phyloP scores from a whole-genome alignment of 139 green algal species.

The Chlamydomonas eustigma region DNA sequence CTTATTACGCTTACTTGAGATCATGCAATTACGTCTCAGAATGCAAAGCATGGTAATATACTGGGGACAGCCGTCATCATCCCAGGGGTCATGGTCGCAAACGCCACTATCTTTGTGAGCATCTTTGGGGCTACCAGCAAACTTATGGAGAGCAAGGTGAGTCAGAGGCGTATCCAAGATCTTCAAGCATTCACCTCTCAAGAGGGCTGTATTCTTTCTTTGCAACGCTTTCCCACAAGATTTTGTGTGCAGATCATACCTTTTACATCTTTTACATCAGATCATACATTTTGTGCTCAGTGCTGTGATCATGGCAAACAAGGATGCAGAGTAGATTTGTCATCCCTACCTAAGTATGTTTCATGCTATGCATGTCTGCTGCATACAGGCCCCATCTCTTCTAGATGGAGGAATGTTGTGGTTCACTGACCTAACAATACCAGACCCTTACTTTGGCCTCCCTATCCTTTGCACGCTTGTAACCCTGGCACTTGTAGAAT shows the following conservation, averaged over 20 bases:
- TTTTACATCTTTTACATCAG: too few relatives aligned
- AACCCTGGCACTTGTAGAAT: conserved; percentile 74
- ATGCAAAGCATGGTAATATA: conserved; percentile 22
- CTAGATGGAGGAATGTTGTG: conserved; percentile 65
- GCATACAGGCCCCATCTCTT: conserved; percentile 61
- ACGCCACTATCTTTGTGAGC: conserved; percentile 44
- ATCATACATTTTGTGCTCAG: too few relatives aligned
- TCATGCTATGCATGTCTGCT: not conserved
- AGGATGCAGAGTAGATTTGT: too few relatives aligned
- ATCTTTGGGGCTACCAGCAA: conserved; percentile 44
- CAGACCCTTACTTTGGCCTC: conserved; percentile 75
- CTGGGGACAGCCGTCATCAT: conserved; percentile 22
- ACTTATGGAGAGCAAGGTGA: conserved; percentile 43
- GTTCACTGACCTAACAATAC: conserved; percentile 80
- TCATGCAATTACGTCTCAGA: not conserved
- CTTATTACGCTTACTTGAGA: too few relatives aligned
- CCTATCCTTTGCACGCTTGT: conserved; percentile 60
- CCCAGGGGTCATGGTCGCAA: conserved; percentile 24
- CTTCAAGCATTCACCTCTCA: too few relatives aligned
- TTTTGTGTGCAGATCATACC: too few relatives aligned
- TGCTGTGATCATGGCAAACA: too few relatives aligned
- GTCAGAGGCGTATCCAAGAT: too few relatives aligned
- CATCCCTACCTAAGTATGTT: too few relatives aligned
- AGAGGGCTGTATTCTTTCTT: too few relatives aligned
- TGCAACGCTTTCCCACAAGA: too few relatives aligned